Evolutionary conservation across 805 yeast species (phyloP).

Genomic region (Suhomyces faveliae): DNA sequence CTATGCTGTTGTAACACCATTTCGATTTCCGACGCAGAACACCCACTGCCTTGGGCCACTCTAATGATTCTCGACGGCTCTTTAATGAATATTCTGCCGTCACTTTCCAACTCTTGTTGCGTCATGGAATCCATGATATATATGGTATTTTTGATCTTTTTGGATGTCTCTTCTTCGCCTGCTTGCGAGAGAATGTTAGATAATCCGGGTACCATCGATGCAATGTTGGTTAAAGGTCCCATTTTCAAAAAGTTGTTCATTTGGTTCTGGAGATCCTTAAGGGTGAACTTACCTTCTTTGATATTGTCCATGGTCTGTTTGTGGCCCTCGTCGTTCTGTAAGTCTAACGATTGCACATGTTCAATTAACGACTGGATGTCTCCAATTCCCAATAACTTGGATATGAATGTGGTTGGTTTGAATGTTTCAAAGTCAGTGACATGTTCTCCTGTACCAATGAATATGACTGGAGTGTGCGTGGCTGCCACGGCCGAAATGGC

Average conservation of each 20-base stretch:
- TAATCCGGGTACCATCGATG: conserved; percentile 92
- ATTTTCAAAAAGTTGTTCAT: conserved; percentile 93
- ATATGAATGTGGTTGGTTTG: conserved; percentile 83
- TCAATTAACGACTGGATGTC: conserved; percentile 93
- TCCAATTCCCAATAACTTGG: conserved; percentile 93
- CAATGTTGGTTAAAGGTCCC: conserved; percentile 95
- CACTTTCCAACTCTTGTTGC: conserved; percentile 82
- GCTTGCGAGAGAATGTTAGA: conserved; percentile 79
- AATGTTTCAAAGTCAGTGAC: conserved; percentile 89
- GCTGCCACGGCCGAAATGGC: conserved; percentile 99
- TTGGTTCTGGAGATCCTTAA: conserved; percentile 89
- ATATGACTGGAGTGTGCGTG: conserved; percentile 89
- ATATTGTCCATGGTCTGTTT: conserved; percentile 88
- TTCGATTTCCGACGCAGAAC: conserved; percentile 88
- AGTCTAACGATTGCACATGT: conserved; percentile 82
- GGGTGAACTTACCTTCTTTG: conserved; percentile 91
- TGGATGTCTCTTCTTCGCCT: conserved; percentile 90
- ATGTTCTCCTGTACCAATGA: conserved; percentile 98
- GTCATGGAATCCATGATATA: conserved; percentile 97
- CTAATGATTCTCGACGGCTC: conserved; percentile 85
- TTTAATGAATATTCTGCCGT: conserved; percentile 74
- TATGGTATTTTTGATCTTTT: conserved; percentile 80
- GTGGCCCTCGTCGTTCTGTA: conserved; percentile 65
- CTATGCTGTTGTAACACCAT: conserved; percentile 87
- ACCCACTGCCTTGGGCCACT: conserved; percentile 93